Evolutionary conservation across 75 land plant species (phyloP), one percentile per base, ranked within the genome.

Genomic region (Pinus tabuliformis): DNA sequence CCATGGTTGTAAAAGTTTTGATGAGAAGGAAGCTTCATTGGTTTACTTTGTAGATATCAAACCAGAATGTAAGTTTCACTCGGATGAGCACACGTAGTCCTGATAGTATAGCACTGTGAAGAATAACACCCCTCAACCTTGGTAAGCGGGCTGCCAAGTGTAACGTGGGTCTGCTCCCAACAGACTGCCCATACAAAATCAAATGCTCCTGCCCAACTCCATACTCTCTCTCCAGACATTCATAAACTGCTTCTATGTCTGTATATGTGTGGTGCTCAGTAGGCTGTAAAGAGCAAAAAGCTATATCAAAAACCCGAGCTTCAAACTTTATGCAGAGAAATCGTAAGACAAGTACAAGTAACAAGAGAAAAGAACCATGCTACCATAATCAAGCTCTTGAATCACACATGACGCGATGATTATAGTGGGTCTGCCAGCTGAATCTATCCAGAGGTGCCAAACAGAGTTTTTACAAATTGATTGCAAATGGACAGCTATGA

Each of bases 161-260:
- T 58, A 91, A 71, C 64, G 96, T 93, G 2, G 96, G 96, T 9
- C 96, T 93, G 81, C 96, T 91, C 56, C 96, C 96, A 76, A 93
- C 98, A 56, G 97, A 94, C 73, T 92, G 97, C 33, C 97, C 97
- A 81, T 94, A 94, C n/a, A 94, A 76, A 65, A 94, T 91, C 56
- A 94, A 36, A 76, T 92, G 82, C 72, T 94, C 97, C 76, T 92
- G 95, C 90, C 93, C 83, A 61, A 87, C 75, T 60, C 91, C 93
- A 74, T 93, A 93, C 73, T 89, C 87, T 21, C 80, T 86, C 76
- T 91, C 80, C 76, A 93, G 78, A 66, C 93, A 91, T 36, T 87
- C 72, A 62, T 93, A 93, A 8, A 93, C 90, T 28, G 96, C 96
- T 76, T 93, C 96, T 74, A 93, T 91, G 77, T 93, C 96, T 59